Evolutionary conservation across 768 basidiomycete genomes (phyloP).

Genomic region (Pisolithus marmoratus): DNA sequence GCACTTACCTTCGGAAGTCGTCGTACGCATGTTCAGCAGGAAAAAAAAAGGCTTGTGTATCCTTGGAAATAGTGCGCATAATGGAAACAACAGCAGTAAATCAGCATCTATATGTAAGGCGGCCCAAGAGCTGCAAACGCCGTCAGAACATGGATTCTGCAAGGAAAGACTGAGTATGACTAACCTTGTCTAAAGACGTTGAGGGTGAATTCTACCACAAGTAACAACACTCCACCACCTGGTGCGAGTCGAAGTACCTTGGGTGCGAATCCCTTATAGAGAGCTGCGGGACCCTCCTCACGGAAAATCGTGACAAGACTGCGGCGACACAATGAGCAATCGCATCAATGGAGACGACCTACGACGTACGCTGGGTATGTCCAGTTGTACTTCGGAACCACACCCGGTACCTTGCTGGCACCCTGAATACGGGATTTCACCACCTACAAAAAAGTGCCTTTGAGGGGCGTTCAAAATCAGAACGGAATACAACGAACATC

Average conservation of each 20-base stretch:
- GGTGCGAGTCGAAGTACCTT: conserved; percentile 95
- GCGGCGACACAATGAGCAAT: background rate
- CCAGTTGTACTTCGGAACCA: conserved; percentile 89
- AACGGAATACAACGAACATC: conserved; percentile 32
- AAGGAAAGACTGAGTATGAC: conserved; percentile 10
- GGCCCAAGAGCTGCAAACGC: conserved; percentile 23
- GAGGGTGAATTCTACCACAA: conserved; percentile 89
- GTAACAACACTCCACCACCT: conserved; percentile 87
- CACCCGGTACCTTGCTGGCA: conserved; percentile 55
- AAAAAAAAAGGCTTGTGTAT: no score
- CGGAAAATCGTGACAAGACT: conserved; percentile 70
- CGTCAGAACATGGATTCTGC: background rate
- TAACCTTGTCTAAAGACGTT: conserved; percentile 69
- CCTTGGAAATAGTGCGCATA: no score
- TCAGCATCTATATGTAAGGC: conserved; percentile 22
- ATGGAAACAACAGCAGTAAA: background rate
- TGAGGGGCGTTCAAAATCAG: background rate
- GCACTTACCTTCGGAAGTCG: no score
- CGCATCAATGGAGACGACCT: background rate
- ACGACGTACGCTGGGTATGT: conserved; percentile 73
- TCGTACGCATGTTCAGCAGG: no score
- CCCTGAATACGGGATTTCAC: conserved; percentile 96
- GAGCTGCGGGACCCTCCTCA: conserved; percentile 79
- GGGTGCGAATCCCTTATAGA: conserved; percentile 94
- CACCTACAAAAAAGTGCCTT: conserved; percentile 45